Conservation (phyloP, 2,329 filamentous ascomycete genomes). For the Tolypocladium cylindrosporum region DNA sequence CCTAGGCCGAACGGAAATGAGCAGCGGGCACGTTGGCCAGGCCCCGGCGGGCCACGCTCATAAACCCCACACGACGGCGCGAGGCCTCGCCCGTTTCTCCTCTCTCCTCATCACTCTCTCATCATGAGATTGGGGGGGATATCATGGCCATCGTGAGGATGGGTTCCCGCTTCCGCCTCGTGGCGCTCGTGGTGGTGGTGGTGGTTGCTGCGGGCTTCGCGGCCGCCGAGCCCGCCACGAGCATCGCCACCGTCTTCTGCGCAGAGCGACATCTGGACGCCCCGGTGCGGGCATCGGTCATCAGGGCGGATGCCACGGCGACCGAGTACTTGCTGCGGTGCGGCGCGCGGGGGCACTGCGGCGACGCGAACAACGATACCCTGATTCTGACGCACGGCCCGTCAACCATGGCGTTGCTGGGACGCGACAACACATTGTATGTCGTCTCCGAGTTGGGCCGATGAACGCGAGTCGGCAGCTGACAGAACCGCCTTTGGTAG, state of each 20-base stretch:
- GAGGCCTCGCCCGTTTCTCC: background rate
- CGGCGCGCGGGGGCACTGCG: background rate
- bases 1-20: background rate
- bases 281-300: background rate
- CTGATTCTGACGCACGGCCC: background rate
- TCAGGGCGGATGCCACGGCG: background rate
- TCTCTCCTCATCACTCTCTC: background rate
- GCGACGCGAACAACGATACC: background rate
- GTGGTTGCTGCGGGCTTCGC: background rate
- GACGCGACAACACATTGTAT: background rate
- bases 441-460: background rate
- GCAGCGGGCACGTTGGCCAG: background rate
- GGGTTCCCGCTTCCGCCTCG: background rate
- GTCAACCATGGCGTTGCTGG: background rate
- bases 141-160: background rate
- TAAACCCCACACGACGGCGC: background rate
- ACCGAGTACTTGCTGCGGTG: background rate
- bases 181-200: conserved; percentile 1
- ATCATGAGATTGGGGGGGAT: background rate
- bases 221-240: background rate
- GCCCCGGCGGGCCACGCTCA: background rate
- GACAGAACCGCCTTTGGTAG: background rate
- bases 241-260: background rate
- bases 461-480: background rate
- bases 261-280: background rate